Percentiles rank a stretch among this genome's conserved stretches.
These are phyloP conservation scores for Themeda triandra DNA, from an alignment of 176 grass and related monocot genomes.

Conservation along the genomic window DNA sequence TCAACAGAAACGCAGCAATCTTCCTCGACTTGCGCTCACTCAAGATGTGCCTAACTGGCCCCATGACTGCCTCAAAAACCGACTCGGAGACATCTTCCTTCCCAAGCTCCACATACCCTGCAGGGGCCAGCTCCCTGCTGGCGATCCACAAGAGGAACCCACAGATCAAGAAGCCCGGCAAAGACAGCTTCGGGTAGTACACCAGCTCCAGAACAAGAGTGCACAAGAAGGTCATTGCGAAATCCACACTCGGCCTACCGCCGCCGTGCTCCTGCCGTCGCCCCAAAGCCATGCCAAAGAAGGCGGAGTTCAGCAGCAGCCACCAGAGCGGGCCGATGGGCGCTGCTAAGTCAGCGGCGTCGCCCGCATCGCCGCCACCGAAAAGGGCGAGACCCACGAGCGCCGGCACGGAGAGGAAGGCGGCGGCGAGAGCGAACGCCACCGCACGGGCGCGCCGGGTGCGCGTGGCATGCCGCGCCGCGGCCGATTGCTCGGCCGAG, in stretches of 20 bases:
- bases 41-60: constrained; percentile 78
- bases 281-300: constrained; percentile 76
- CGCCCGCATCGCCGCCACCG: neutral
- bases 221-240: constrained; percentile 69
- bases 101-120: constrained; percentile 59
- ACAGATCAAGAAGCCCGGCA: constrained; percentile 69
- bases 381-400: constrained; percentile 46
- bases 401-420: constrained; percentile 60
- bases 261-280: constrained; percentile 42
- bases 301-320: constrained; percentile 60
- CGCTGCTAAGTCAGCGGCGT: neutral
- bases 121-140: constrained; percentile 52
- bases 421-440: constrained; percentile 49
- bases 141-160: constrained; percentile 76
- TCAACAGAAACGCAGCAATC: constrained; percentile 85
- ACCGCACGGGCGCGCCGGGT: constrained; percentile 45
- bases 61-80: constrained; percentile 60
- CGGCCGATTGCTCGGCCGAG: constrained; percentile 42
- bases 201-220: constrained; percentile 82
- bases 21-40: constrained; percentile 81
- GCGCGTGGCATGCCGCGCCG: constrained; percentile 46
- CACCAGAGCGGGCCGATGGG: constrained; percentile 45
- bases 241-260: constrained; percentile 57
- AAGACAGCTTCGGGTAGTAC: constrained; percentile 77
- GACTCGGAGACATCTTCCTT: constrained; percentile 43